phyloP scores from a whole-genome alignment of 1,139 yeast species.

The Meyerozyma carpophila region DNA sequence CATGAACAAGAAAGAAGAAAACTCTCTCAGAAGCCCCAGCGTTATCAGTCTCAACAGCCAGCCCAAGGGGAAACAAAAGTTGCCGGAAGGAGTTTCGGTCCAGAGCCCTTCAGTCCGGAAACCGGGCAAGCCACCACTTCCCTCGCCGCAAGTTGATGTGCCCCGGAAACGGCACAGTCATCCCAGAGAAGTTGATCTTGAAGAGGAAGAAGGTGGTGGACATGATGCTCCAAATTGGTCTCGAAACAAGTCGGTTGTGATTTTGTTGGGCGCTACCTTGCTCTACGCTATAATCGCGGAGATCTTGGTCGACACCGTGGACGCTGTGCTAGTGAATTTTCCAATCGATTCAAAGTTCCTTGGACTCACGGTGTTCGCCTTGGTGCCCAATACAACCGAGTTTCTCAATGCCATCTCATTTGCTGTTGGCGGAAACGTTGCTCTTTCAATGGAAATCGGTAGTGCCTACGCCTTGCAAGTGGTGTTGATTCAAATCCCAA shows the following conservation, averaged over 20 bases:
- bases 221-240: constrained; percentile 99
- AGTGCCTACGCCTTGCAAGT: constrained; percentile 97
- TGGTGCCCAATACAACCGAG: constrained; percentile 96
- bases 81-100: background rate
- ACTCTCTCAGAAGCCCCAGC: constrained; percentile 26
- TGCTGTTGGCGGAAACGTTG: constrained; percentile 94
- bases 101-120: background rate
- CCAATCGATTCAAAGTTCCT: constrained; percentile 85
- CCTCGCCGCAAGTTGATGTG: background rate
- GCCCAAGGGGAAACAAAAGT: background rate
- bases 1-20: constrained; percentile 17
- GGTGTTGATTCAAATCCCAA: constrained; percentile 90
- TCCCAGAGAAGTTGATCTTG: constrained; percentile 16
- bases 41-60: constrained; percentile 25
- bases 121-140: background rate
- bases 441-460: constrained; percentile 95
- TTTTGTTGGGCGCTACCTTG: constrained; percentile 76
- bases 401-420: constrained; percentile 95
- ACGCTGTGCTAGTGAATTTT: constrained; percentile 69
- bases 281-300: constrained; percentile 93
- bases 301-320: constrained; percentile 89
- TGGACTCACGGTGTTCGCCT: constrained; percentile 90
- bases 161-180: background rate
- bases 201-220: constrained; percentile 48
- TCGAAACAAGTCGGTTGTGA: constrained; percentile 75